phyloP scores from a whole-genome alignment of 495 filamentous ascomycete species.

The Talaromyces wortmannii region DNA sequence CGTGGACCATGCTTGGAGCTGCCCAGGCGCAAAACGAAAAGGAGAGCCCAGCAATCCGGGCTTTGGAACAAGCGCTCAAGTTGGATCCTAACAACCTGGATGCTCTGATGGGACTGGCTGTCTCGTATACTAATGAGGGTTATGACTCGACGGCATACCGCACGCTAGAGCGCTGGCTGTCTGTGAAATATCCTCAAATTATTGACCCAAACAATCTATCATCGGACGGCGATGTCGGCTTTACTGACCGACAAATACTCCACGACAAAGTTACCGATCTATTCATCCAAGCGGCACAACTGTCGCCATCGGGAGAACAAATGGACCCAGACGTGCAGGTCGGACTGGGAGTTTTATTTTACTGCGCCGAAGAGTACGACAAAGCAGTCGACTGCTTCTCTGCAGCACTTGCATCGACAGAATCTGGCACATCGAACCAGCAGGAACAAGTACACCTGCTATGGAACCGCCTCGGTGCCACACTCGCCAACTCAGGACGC shows the following conservation, averaged over 20 bases:
- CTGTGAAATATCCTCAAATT: conserved; percentile 81
- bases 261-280: conserved; percentile 85
- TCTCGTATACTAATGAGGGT: conserved; percentile 98
- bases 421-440: conserved; percentile 70
- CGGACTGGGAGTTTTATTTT: conserved; percentile 94
- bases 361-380: conserved; percentile 93
- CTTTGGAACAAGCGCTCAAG: conserved; percentile 85
- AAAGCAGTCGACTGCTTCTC: conserved; percentile 99
- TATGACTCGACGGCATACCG: conserved; percentile 96
- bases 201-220: conserved; percentile 61
- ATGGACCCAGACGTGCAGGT: conserved; percentile 99
- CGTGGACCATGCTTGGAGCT: conserved; percentile 85
- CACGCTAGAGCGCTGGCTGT: conserved; percentile 93
- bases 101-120: conserved; percentile 90
- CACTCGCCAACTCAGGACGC: conserved; percentile 87
- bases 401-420: conserved; percentile 74
- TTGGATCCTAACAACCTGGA: conserved; percentile 78
- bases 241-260: conserved; percentile 83
- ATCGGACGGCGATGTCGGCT: conserved; percentile 68
- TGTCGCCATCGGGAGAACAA: conserved; percentile 76
- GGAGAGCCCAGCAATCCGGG: conserved; percentile 95
- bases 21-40: conserved; percentile 98
- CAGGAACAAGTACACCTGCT: conserved; percentile 78
- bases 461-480: conserved; percentile 97
- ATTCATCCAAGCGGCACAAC: conserved; percentile 87